Evolutionary conservation across 2,329 filamentous ascomycete species (phyloP).

Genomic region (Diaporthe destruens): DNA sequence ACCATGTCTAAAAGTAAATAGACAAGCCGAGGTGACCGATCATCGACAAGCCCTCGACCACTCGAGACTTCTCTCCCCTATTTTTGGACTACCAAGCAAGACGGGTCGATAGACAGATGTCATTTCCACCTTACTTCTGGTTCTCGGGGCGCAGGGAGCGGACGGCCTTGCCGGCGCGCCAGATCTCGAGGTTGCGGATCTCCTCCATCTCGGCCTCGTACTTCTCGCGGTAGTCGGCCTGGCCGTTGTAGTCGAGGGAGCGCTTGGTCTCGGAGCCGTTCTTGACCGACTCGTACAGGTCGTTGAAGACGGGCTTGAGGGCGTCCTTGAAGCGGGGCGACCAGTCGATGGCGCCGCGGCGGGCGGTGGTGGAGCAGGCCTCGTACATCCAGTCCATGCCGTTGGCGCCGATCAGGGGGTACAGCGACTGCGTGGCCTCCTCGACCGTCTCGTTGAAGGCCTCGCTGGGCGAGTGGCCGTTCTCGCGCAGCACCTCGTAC

Average conservation of each 20-base stretch:
- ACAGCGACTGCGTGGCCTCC: conserved; percentile 98
- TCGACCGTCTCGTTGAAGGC: conserved; percentile 99
- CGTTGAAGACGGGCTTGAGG: conserved; percentile 98
- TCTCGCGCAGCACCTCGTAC: conserved; percentile 99
- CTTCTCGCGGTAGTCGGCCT: conserved; percentile 95
- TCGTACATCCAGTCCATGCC: conserved; percentile 99
- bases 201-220: conserved; percentile 99
- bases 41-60: conserved; percentile 25
- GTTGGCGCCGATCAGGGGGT: conserved; percentile 96
- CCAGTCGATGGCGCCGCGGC: conserved; percentile 99
- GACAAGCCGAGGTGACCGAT: not conserved
- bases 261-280: conserved; percentile 95
- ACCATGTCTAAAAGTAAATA: conserved; percentile 18
- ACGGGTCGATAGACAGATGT: not conserved
- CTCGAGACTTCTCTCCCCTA: not conserved
- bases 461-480: conserved; percentile 96
- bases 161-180: conserved; percentile 97
- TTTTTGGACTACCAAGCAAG: not conserved
- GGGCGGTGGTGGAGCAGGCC: conserved; percentile 98
- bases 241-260: conserved; percentile 96
- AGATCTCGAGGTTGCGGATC: conserved; percentile 98
- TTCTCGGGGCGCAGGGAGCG: conserved; percentile 89
- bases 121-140: conserved; percentile 72
- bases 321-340: conserved; percentile 96
- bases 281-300: conserved; percentile 93